Evolutionary conservation across 164 flowering plant species (phyloP).

Genomic region (Pachysandra terminalis): DNA sequence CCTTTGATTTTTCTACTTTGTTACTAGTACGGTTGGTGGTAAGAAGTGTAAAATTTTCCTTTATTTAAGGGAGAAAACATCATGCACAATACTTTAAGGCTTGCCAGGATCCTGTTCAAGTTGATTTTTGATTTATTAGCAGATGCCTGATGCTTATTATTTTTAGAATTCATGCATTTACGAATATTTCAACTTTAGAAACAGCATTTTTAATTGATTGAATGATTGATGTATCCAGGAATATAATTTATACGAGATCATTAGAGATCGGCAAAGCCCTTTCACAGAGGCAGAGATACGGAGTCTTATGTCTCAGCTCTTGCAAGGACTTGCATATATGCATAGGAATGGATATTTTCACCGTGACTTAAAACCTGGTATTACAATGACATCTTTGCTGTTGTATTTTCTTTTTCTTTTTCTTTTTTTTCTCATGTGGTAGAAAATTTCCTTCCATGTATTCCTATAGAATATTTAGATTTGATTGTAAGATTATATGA

Average conservation of each 20-base stretch:
- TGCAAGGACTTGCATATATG: constrained; percentile 76
- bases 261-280: constrained; percentile 48
- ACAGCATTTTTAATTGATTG: too few species aligned
- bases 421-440: constrained; percentile 5
- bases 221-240: constrained; percentile 35
- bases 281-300: constrained; percentile 73
- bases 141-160: background rate
- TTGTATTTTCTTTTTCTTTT: background rate
- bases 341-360: constrained; percentile 79
- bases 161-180: constrained; percentile 21
- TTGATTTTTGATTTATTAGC: background rate
- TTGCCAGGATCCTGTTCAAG: background rate
- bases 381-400: background rate
- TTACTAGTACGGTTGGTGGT: too few species aligned
- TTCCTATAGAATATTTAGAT: background rate
- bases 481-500: background rate
- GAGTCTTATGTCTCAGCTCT: constrained; percentile 60
- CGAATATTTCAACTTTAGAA: constrained; percentile 30
- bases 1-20: too few species aligned
- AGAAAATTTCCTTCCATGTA: background rate
- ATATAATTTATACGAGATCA: constrained; percentile 70
- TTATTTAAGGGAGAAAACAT: too few species aligned
- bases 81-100: background rate
- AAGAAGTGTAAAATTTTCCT: too few species aligned
- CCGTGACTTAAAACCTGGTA: constrained; percentile 89